Evolutionary conservation across 1,139 yeast species (phyloP).

Genomic region (Geotrichum bryndzae): DNA sequence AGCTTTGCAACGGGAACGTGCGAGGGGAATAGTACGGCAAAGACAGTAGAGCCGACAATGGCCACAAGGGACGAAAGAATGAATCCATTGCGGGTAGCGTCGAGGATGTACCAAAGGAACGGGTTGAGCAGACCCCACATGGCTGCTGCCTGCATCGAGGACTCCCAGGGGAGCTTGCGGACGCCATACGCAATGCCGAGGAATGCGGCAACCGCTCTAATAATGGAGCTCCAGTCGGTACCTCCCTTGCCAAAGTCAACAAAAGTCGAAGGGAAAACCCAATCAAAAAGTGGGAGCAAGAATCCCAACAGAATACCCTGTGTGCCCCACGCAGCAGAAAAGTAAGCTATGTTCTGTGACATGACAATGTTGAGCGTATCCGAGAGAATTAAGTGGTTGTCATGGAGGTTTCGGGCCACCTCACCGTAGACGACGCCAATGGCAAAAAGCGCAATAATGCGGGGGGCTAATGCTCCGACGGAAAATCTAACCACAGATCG

Average conservation of each 20-base stretch:
- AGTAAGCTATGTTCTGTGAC: constrained; percentile 27
- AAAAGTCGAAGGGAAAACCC: constrained; percentile 36
- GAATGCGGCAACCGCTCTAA: constrained; percentile 67
- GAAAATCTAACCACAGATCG: constrained; percentile 22
- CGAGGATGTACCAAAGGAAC: constrained; percentile 73
- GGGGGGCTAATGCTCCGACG: constrained; percentile 19
- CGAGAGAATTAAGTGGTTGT: constrained; percentile 32
- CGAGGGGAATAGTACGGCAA: constrained; percentile 31
- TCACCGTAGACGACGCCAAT: constrained; percentile 35
- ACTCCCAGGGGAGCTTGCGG: constrained; percentile 72
- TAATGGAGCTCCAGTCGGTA: constrained; percentile 40
- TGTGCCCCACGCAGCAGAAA: constrained; percentile 39
- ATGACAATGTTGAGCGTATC: constrained; percentile 31
- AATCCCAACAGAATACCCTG: constrained; percentile 62
- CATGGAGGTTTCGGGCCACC: constrained; percentile 33
- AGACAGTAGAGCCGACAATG: constrained; percentile 29
- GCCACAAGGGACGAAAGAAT: constrained; percentile 32
- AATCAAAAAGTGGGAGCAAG: constrained; percentile 57
- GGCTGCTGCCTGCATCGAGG: constrained; percentile 67
- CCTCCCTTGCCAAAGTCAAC: constrained; percentile 25
- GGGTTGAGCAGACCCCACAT: constrained; percentile 75
- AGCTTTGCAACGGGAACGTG: constrained; percentile 24
- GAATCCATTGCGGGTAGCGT: constrained; percentile 66
- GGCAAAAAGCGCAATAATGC: constrained; percentile 27
- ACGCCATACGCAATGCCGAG: constrained; percentile 81